These are phyloP conservation scores for Ascochyta pisi DNA, from an alignment of 2,329 filamentous ascomycete species.

Conservation along the genomic window DNA sequence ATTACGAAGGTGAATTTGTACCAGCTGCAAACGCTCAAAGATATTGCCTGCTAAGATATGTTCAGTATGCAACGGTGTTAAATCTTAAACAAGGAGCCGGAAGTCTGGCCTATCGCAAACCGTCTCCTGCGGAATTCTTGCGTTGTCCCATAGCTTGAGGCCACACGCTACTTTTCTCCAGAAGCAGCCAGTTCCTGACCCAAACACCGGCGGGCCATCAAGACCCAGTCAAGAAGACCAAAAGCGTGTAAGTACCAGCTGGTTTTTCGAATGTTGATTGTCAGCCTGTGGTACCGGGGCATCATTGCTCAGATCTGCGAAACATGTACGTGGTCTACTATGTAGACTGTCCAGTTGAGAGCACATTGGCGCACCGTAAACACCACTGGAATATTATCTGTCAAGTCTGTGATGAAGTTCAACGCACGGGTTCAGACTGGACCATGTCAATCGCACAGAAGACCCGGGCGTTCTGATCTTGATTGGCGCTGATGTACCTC, in stretches of 20 bases:
- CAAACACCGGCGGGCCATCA: background rate
- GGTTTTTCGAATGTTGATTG: background rate
- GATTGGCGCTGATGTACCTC: conserved; percentile 1
- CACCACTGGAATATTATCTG: background rate
- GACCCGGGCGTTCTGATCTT: background rate
- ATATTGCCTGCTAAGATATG: background rate
- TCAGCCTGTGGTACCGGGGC: background rate
- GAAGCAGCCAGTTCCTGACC: background rate
- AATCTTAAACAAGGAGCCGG: conserved; percentile 1
- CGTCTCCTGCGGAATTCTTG: conserved; percentile 4
- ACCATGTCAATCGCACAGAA: background rate
- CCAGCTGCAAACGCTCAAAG: conserved; percentile 1
- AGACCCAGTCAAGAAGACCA: background rate
- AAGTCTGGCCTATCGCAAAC: conserved; percentile 1
- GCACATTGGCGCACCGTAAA: conserved; percentile 1
- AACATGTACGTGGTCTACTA: conserved; percentile 2
- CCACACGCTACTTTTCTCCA: conserved; percentile 1
- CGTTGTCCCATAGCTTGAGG: conserved; percentile 3
- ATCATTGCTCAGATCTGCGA: background rate
- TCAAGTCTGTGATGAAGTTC: background rate
- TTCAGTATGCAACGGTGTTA: conserved; percentile 2
- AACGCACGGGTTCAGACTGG: background rate
- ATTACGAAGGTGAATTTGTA: conserved; percentile 2
- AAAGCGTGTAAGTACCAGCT: background rate
- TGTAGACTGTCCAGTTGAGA: background rate